Percentiles rank a stretch among this genome's conserved stretches.
Evolutionary conservation across 495 filamentous ascomycete species (phyloP).

Genomic region (Lophiostoma macrostomum): DNA sequence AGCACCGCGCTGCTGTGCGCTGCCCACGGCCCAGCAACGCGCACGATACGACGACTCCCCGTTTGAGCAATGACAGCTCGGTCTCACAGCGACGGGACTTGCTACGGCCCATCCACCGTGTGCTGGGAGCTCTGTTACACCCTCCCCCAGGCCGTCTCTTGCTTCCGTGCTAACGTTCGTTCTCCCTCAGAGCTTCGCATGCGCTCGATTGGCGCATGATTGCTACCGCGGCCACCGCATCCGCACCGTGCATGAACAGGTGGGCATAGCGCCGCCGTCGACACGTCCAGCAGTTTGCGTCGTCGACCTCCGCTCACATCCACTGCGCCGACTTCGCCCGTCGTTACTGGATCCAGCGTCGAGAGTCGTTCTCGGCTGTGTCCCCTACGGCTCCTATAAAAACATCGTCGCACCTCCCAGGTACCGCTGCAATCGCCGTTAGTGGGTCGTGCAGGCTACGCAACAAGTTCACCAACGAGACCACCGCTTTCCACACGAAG

Average conservation of each 20-base stretch:
- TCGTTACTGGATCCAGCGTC: slow-evolving; percentile 16
- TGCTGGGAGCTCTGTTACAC: slow-evolving; percentile 29
- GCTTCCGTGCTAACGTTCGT: slow-evolving; percentile 35
- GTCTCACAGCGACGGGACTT: slow-evolving; percentile 30
- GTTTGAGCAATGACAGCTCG: slow-evolving; percentile 32
- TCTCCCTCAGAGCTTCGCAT: slow-evolving; percentile 15
- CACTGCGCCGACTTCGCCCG: not conserved
- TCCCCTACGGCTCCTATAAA: slow-evolving; percentile 24
- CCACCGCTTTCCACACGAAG: slow-evolving; percentile 24
- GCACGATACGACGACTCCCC: slow-evolving; percentile 21
- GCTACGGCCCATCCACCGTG: slow-evolving; percentile 26
- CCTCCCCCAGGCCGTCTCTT: slow-evolving; percentile 11
- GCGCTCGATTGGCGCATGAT: slow-evolving; percentile 24
- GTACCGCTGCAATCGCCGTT: slow-evolving; percentile 8
- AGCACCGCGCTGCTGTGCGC: slow-evolving; percentile 24
- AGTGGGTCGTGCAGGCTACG: not conserved
- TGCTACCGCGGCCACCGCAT: slow-evolving; percentile 20
- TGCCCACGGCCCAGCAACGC: slow-evolving; percentile 13
- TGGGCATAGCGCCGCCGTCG: slow-evolving; percentile 19
- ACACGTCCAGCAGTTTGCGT: slow-evolving; percentile 19
- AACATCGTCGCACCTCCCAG: slow-evolving; percentile 7
- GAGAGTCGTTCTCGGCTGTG: slow-evolving; percentile 16
- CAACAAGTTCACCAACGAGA: slow-evolving; percentile 18
- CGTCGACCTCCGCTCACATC: slow-evolving; percentile 9
- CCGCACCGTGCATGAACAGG: slow-evolving; percentile 26